Base-by-base conservation (phyloP, 371 early-diverging fungal genomes). In the Syncephalastrum contaminatum region DNA sequence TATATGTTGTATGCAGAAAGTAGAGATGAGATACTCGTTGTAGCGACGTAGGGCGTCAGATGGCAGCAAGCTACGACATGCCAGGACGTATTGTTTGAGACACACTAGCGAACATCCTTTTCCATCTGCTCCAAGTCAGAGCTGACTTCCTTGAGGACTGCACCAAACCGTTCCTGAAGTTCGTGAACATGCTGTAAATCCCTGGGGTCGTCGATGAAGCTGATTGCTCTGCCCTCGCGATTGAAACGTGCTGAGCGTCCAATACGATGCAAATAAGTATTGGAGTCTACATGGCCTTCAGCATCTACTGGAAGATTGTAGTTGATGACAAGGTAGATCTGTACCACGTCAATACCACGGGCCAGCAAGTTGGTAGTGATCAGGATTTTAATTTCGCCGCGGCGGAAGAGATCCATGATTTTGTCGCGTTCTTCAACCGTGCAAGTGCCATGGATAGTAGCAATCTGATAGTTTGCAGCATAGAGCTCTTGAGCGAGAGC, bases 161-260 rank as follows among this genome's bases (percentile, higher is more conserved):
- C 36, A 2, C 36, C 36, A 30, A 30, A 30, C 5, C 36, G 36
- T 30, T 30, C 36, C 12, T 30, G 36, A 1, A 30, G 36, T 2
- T 30, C 36, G 5, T 30, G 36, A 2, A 30, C 10, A 8, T 30
- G 36, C 10, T 30, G 36, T 0, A 30, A 30, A 8, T 30, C 36
- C 2, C 12, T 6, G 3, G 36, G 10, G 0, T 10, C 36, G 62
- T 91, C 87, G 2, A 97, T 86, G 81, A 99, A 94, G 73, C 96
- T 97, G 73, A 99, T 89, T 51, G 89, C 88, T 20, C 96, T 92
- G 15, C 99, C 99, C 0, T 84, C 84, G 53, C 99, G 88, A 5
- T 98, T 97, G 64, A 98, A 99, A 56, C 99, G 83, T 25, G 99
- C 99, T 2, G 99, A 97, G 61, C 99, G 84, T 8, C 99, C 99